A percentile compares a stretch with the other conserved stretches of the same genome.
phyloP scores from a whole-genome alignment of 2,329 filamentous ascomycete genomes.

The Colletotrichum noveboracense region DNA sequence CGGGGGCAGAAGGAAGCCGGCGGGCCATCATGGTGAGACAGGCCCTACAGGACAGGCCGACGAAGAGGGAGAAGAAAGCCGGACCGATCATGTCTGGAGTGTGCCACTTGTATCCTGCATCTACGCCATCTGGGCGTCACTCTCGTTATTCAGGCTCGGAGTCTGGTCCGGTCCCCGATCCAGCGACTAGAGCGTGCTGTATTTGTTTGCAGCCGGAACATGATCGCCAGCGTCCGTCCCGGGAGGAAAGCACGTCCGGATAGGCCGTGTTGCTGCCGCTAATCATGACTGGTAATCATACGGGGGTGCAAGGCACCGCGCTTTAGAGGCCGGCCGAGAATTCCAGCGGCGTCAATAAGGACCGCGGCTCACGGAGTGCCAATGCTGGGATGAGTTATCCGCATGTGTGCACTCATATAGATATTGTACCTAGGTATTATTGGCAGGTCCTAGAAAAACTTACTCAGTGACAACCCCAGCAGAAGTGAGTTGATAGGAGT shows the following conservation, averaged over 20 bases:
- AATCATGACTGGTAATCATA: not conserved
- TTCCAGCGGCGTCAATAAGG: constrained; percentile 5
- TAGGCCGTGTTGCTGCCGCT: not conserved
- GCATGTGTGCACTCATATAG: not conserved
- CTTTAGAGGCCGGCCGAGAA: constrained; percentile 3
- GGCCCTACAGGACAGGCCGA: not conserved
- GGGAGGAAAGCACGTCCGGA: not conserved
- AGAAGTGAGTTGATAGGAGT: not conserved
- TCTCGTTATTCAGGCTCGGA: not conserved
- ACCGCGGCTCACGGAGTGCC: not conserved
- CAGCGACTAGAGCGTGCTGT: not conserved
- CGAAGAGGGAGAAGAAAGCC: not conserved
- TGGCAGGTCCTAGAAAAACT: not conserved
- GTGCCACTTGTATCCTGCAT: not conserved
- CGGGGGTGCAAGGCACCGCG: not conserved
- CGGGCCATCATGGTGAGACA: not conserved
- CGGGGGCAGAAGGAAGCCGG: constrained; percentile 10
- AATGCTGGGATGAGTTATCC: not conserved
- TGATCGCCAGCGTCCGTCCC: not conserved
- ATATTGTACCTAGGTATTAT: not conserved
- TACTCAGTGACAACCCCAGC: not conserved
- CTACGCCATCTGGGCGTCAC: not conserved
- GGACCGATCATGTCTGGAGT: not conserved
- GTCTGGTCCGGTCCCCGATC: constrained; percentile 1
- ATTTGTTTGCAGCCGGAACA: not conserved